Conservation (phyloP, 371 early-diverging fungal species). For the Cokeromyces recurvatus region DNA sequence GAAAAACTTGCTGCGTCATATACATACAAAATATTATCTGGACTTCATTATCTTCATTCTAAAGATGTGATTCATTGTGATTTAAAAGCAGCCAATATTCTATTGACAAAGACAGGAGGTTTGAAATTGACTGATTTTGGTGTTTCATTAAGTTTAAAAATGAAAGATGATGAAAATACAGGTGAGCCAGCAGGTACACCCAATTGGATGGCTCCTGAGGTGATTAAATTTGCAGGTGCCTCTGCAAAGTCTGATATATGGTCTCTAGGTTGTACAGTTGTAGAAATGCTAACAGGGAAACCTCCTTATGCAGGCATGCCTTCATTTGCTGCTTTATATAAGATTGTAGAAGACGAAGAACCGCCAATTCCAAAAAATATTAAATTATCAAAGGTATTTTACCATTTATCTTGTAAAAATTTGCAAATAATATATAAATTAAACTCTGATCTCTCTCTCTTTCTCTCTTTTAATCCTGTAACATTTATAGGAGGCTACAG, state of each 20-base stretch:
- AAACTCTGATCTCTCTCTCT: too few relatives aligned
- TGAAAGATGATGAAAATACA: constrained; percentile 58
- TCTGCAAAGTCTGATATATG: constrained; percentile 88
- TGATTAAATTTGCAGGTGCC: constrained; percentile 82
- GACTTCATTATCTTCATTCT: constrained; percentile 87
- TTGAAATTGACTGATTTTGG: constrained; percentile 96
- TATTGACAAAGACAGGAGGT: constrained; percentile 89
- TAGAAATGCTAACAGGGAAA: constrained; percentile 85
- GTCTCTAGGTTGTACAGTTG: constrained; percentile 85
- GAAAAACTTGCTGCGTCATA: constrained; percentile 90
- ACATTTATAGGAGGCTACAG: constrained; percentile 56
- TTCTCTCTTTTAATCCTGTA: too few relatives aligned
- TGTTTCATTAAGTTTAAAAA: constrained; percentile 76
- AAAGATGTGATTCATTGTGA: constrained; percentile 92
- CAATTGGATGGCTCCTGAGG: constrained; percentile 98
- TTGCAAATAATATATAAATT: too few relatives aligned
- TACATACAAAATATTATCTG: constrained; percentile 85
- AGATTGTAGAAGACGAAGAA: constrained; percentile 83
- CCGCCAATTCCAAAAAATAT: constrained; percentile 76
- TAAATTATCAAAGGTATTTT: constrained; percentile 53
- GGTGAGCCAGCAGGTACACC: constrained; percentile 91
- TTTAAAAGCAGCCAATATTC: constrained; percentile 93
- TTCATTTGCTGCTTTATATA: constrained; percentile 82
- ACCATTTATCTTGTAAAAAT: too few relatives aligned
- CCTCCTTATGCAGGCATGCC: constrained; percentile 81